Conservation (phyloP, 805 yeast genomes). For the Sugiyamaella qingdaonensis region DNA sequence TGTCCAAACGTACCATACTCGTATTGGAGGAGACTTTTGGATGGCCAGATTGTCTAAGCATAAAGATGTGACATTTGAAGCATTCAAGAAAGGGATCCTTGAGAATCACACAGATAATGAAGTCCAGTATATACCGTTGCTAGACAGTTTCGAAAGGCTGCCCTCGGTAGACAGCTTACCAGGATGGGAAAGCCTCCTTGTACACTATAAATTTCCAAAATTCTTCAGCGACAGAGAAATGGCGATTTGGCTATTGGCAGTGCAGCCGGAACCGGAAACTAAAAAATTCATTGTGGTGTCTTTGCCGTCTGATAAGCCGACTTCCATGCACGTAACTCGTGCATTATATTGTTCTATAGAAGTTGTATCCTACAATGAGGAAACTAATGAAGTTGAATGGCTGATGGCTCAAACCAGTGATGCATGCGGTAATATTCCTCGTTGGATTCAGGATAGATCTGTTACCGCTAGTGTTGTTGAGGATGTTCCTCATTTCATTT, state of each 20-base stretch:
- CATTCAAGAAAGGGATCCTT: conserved; percentile 28
- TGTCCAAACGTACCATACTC: conserved; percentile 24
- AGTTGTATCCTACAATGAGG: conserved; percentile 24
- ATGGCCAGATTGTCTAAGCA: conserved; percentile 35
- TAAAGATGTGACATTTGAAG: conserved; percentile 28
- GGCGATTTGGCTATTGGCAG: conserved; percentile 33
- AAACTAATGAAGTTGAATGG: conserved; percentile 33
- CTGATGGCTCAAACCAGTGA: conserved; percentile 38
- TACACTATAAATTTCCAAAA: conserved; percentile 34
- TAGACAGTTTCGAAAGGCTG: conserved; percentile 27
- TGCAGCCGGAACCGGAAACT: conserved; percentile 27
- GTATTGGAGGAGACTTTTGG: conserved; percentile 33
- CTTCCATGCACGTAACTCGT: conserved; percentile 18
- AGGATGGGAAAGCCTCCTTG: conserved; percentile 26
- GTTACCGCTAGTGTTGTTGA: conserved; percentile 32
- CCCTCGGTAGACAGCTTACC: conserved; percentile 13
- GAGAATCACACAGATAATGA: conserved; percentile 38
- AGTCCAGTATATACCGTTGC: conserved; percentile 34
- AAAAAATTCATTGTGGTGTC: conserved; percentile 35
- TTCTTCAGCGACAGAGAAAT: conserved; percentile 34
- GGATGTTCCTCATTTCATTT: conserved; percentile 34
- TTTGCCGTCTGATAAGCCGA: conserved; percentile 31
- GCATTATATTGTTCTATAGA: conserved; percentile 37
- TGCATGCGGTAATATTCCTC: conserved; percentile 38
- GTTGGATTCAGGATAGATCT: conserved; percentile 34